These are phyloP conservation scores for Micractinium sp. DNA, from an alignment of 139 green algal genomes.

Conservation along the genomic window DNA sequence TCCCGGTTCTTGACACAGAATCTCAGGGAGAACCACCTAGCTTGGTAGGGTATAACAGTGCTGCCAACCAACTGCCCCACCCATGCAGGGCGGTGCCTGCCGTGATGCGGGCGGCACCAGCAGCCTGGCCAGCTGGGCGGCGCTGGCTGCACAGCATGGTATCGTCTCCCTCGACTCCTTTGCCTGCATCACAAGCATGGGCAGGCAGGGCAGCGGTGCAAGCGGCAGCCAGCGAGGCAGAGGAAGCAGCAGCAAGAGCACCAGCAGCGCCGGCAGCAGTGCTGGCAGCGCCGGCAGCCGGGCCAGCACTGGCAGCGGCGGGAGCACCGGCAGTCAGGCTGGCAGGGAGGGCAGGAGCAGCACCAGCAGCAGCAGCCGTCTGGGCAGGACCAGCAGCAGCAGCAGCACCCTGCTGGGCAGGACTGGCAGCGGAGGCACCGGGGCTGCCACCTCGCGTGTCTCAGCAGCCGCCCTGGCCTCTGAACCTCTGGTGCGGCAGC, in stretches of 20 bases:
- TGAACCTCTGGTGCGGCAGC: neutral
- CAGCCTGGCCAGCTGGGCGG: neutral
- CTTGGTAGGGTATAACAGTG: too few species aligned
- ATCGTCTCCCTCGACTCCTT: conserved; percentile 12
- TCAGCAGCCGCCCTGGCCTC: neutral
- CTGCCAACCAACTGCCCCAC: neutral
- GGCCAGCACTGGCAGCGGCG: neutral
- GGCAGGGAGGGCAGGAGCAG: neutral
- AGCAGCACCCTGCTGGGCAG: neutral
- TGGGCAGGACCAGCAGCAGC: neutral
- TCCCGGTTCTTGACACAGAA: neutral
- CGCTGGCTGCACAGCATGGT: neutral
- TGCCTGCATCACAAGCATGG: neutral
- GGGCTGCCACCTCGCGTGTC: neutral
- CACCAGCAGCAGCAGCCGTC: neutral
- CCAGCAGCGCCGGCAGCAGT: neutral
- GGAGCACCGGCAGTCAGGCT: neutral
- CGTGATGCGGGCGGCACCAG: neutral
- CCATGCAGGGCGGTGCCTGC: neutral
- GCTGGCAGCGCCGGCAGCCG: neutral
- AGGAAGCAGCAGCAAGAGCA: neutral
- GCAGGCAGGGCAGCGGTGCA: neutral
- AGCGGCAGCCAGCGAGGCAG: neutral
- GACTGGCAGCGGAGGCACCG: neutral
- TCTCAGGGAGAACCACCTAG: neutral